Base-by-base conservation (phyloP, 2,329 filamentous ascomycete species). In the Apiospora koreana region DNA sequence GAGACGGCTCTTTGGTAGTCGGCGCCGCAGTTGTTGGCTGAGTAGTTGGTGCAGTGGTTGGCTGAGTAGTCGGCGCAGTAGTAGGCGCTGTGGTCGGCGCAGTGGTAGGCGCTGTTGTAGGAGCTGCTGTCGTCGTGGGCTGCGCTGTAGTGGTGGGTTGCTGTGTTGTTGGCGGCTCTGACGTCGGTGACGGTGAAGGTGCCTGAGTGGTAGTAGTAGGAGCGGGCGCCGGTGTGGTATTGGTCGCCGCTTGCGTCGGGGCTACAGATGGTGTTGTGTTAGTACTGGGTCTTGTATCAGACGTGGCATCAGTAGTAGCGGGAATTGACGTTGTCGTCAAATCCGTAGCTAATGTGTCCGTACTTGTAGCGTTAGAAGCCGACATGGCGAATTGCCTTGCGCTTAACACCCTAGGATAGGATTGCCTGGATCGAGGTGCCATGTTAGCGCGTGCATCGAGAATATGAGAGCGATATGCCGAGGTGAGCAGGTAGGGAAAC, bases 1-100 rank as follows among this genome's bases (percentile, higher is more conserved):
- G 35, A 21, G 28, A 21, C 9, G 35, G 72, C 12, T 72, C 71
- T 23, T 73, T 64, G 54, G 76, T 73, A 23, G 74, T 75, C 7
- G 74, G 70, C n/a, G 71, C 65, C 7, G 71, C 43, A 2, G 71
- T 50, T 35, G 71, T 41, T 7, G 71, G 35, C 0, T 69, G 46
- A 45, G 74, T 64, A 25, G 46, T 70, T 8, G 31, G 18, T 8
- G 35, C 38, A 62, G 68, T 58, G 5, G 65, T 68, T 21, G 42
- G 68, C 16, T 38, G 45, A n/a, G 73, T 68, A 14, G 70, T 58
- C 3, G 72, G 46, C 35, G 68, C 35, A 14, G 71, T 58, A 28
- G 69, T 67, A 28, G 10, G 71, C 14, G 42, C 46, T 18, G 73
- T 68, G 12, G 70, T 58, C 5, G 72, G 46, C 28, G 68, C 35